phyloP scores from a whole-genome alignment of 2,329 filamentous ascomycete species.

The Knoxdaviesia capensis region DNA sequence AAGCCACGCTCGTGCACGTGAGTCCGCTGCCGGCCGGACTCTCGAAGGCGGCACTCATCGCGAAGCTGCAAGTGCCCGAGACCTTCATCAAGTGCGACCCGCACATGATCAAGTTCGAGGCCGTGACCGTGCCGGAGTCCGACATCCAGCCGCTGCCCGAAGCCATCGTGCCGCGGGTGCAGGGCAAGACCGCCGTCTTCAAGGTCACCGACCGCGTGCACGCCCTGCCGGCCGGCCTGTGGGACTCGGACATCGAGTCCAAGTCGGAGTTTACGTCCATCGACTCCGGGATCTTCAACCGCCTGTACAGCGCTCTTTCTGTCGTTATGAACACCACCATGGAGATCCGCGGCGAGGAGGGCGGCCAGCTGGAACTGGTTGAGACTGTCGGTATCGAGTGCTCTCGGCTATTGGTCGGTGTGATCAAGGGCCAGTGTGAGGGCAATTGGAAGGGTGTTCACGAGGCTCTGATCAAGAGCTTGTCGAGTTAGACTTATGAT shows the following conservation, averaged over 20 bases:
- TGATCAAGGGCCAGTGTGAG: conserved; percentile 31
- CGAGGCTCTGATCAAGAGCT: conserved; percentile 3
- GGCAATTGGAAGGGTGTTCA: conserved; percentile 28
- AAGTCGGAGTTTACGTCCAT: conserved; percentile 31
- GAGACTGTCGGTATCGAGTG: conserved; percentile 30
- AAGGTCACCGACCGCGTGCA: conserved; percentile 28
- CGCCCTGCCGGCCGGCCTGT: conserved; percentile 31
- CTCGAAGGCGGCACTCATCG: conserved; percentile 14
- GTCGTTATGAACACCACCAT: conserved; percentile 33
- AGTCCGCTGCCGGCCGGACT: neutral
- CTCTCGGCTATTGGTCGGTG: conserved; percentile 24
- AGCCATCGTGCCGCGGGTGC: neutral
- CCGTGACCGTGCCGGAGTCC: conserved; percentile 10
- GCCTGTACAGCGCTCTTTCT: conserved; percentile 28
- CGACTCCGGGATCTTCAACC: conserved; percentile 27
- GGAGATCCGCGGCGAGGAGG: conserved; percentile 14
- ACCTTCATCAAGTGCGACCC: conserved; percentile 32
- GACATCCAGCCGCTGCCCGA: conserved; percentile 7
- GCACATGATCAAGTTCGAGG: conserved; percentile 23
- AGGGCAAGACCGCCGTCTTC: conserved; percentile 17
- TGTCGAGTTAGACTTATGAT: no score
- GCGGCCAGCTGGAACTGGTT: conserved; percentile 19
- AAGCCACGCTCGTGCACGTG: no score
- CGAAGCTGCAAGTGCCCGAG: conserved; percentile 27
- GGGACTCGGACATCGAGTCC: conserved; percentile 32